Evolutionary conservation across 352 stramenopile species (phyloP).

Genomic region (Peronospora belbahrii): DNA sequence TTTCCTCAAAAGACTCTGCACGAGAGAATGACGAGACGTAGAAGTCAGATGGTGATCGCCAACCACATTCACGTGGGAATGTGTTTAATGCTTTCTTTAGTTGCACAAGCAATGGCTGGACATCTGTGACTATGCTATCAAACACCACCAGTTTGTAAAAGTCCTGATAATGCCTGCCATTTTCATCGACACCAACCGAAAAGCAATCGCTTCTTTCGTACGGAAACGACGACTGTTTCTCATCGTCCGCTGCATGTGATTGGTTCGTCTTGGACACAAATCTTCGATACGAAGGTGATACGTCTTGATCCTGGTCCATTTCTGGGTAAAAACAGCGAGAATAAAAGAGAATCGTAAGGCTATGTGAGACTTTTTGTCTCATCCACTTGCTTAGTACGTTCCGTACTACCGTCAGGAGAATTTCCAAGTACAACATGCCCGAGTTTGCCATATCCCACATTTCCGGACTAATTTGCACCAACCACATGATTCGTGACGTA

Average conservation of each 20-base stretch:
- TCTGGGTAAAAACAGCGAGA: conserved; percentile 83
- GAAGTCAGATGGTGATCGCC: conserved; percentile 38
- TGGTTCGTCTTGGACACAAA: conserved; percentile 19
- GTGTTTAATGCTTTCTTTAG: conserved; percentile 76
- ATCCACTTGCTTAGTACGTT: conserved; percentile 89
- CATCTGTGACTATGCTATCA: conserved; percentile 61
- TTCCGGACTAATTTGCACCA: conserved; percentile 94
- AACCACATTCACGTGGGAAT: conserved; percentile 64
- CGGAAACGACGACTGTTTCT: conserved; percentile 49
- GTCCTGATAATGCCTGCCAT: conserved; percentile 73
- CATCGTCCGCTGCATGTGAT: conserved; percentile 13
- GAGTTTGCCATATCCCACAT: conserved; percentile 92
- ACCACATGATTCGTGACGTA: conserved; percentile 95
- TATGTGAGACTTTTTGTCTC: conserved; percentile 86
- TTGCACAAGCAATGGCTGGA: conserved; percentile 53
- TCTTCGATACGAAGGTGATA: conserved; percentile 13
- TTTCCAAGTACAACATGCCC: conserved; percentile 86
- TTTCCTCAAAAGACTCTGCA: conserved; percentile 10
- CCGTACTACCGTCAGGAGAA: conserved; percentile 73
- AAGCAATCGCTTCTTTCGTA: conserved; percentile 60
- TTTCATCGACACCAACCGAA: conserved; percentile 63
- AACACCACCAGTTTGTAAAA: conserved; percentile 84
- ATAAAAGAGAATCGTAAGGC: conserved; percentile 91
- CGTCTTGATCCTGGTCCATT: conserved; percentile 40
- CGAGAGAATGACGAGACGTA: conserved; percentile 29